phyloP scores from a whole-genome alignment of 768 basidiomycete genomes.

The Paxillus rubicundulus region DNA sequence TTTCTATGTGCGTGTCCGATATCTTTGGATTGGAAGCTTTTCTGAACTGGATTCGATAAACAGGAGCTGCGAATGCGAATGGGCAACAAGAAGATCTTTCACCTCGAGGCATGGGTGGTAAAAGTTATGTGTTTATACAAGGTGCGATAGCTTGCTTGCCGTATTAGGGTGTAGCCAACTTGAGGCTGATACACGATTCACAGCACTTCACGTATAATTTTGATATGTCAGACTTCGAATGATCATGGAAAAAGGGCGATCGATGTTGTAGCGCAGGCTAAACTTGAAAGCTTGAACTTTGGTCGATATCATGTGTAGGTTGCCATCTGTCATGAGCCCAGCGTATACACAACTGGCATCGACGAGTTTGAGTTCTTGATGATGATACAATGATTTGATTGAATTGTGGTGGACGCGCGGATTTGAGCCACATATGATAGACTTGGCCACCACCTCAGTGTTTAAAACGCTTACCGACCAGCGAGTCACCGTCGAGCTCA shows the following conservation, averaged over 20 bases:
- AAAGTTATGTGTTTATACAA: slow-evolving; percentile 93
- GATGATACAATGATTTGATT: too few species aligned
- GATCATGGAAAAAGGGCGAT: not conserved
- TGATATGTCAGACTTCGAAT: slow-evolving; percentile 36
- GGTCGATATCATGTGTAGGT: not conserved
- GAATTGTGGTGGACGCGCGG: too few species aligned
- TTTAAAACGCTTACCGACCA: too few species aligned
- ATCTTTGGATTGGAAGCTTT: not conserved
- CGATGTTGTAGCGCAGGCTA: not conserved
- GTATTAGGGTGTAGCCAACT: not conserved
- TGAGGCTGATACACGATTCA: not conserved
- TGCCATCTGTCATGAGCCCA: too few species aligned
- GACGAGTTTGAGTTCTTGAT: too few species aligned
- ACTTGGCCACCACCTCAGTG: too few species aligned
- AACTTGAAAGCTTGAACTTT: too few species aligned
- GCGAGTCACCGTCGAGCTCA: too few species aligned
- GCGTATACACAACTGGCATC: too few species aligned
- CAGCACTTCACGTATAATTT: slow-evolving; percentile 34
- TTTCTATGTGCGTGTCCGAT: slow-evolving; percentile 67
- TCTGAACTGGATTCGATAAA: not conserved
- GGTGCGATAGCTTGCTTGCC: slow-evolving; percentile 35
- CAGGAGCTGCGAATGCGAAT: slow-evolving; percentile 96
- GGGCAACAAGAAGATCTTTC: slow-evolving; percentile 92
- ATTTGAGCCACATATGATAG: too few species aligned
- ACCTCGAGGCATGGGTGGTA: slow-evolving; percentile 96